Evolutionary conservation across 2,329 filamentous ascomycete species (phyloP).

Genomic region (Aureobasidium sp.): DNA sequence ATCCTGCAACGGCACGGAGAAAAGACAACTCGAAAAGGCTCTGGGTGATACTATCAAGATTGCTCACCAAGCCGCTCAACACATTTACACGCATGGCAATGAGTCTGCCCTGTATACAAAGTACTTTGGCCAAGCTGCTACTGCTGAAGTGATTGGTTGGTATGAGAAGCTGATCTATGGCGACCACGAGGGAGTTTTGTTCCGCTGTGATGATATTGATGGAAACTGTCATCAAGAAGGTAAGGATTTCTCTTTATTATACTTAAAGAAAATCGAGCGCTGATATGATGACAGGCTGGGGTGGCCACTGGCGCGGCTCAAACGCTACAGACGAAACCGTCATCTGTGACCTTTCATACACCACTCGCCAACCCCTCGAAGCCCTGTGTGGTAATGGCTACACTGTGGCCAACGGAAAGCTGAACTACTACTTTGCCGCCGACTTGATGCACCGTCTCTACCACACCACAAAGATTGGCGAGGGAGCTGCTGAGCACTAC

Average conservation of each 20-base stretch:
- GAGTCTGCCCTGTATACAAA: conserved; percentile 54
- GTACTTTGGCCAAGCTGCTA: conserved; percentile 58
- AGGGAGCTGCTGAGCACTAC: conserved; percentile 56
- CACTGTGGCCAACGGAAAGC: conserved; percentile 49
- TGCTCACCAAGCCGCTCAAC: conserved; percentile 55
- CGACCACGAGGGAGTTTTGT: conserved; percentile 51
- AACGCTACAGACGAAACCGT: conserved; percentile 63
- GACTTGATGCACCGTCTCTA: conserved; percentile 62
- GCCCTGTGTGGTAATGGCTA: conserved; percentile 58
- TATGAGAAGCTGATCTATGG: conserved; percentile 54
- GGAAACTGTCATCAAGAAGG: conserved; percentile 46
- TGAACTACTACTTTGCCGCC: conserved; percentile 58
- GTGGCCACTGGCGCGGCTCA: conserved; percentile 59
- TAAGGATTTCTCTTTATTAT: neutral
- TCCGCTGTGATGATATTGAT: conserved; percentile 64
- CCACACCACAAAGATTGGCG: conserved; percentile 55
- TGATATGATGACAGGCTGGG: conserved; percentile 45
- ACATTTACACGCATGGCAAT: conserved; percentile 53
- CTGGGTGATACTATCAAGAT: conserved; percentile 54
- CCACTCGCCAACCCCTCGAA: conserved; percentile 49
- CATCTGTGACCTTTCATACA: conserved; percentile 59
- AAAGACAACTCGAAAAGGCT: conserved; percentile 48
- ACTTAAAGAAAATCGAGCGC: neutral
- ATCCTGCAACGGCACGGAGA: conserved; percentile 60
- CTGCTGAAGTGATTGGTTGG: conserved; percentile 54